Evolutionary conservation across 2,329 filamentous ascomycete genomes (phyloP), one percentile per base, ranked within the genome.

Genomic region (Aspergillus clavatus): DNA sequence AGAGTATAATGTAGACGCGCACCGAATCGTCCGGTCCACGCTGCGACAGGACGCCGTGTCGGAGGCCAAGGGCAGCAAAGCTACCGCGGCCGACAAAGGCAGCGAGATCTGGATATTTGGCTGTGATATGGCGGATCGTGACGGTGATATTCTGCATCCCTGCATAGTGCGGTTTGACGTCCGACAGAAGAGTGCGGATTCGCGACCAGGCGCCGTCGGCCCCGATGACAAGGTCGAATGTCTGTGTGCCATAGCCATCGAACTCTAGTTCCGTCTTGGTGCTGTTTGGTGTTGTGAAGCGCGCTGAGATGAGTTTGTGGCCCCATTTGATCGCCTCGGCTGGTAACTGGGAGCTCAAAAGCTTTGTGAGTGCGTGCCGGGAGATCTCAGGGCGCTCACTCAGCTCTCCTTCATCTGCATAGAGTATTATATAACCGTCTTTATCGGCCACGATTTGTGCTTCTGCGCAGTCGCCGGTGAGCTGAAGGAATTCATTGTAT

Each of bases 161-260:
- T 2, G 46, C 38, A 40, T 61, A 62, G 4, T 39, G 12, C 3
- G 61, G 61, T 22, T 50, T 45, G 23, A 40, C 37, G 7, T 52
- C 42, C 7, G 59, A 57, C 7, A 63, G 40, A 7, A 53, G 7
- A 0, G 29, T 41, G 14, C 61, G 57, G 19, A 61, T 51, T 5
- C 46, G 42, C 2, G 53, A 57, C 61, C 61, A 65, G 16, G 59
- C 56, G 0, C 61, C 61, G 31, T 65, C 61, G 1, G 61, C 59
- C 0, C 61, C 61, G 14, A 63, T 43, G 1, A 61, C 48, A 7
- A 62, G 43, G 39, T 61, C 52, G 31, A 56, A 55, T 1, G 19
- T 27, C 1, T 47, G 27, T 23, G 45, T 51, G 14, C 43, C 45
- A 21, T 44, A 16, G 19, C 27, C 7, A 2, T 42, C 45, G 29